phyloP scores from a whole-genome alignment of 2,329 filamentous ascomycete genomes.

The Fusarium poae region DNA sequence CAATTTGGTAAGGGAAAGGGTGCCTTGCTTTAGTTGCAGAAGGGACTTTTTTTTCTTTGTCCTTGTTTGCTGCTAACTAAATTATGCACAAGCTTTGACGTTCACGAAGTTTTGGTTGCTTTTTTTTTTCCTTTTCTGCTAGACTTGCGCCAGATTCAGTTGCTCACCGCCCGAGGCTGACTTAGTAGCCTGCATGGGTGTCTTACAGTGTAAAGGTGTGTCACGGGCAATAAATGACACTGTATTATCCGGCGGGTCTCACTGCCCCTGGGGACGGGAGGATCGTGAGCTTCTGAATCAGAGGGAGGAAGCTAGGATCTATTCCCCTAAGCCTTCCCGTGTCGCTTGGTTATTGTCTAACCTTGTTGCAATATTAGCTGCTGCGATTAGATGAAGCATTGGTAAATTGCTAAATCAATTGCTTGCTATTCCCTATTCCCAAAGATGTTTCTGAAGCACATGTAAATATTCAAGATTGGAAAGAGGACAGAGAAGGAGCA shows the following conservation, averaged over 20 bases:
- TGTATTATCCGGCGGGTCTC: background rate
- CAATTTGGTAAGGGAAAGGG: background rate
- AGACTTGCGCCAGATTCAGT: constrained; percentile 41
- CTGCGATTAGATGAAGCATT: background rate
- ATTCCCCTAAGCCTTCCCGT: background rate
- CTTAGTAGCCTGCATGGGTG: constrained; percentile 4
- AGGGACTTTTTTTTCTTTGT: constrained; percentile 21
- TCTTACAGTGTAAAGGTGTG: background rate
- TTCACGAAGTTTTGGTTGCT: constrained; percentile 40
- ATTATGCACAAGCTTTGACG: constrained; percentile 27
- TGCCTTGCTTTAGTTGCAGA: constrained; percentile 20
- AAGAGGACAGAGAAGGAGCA: background rate
- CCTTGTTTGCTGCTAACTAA: constrained; percentile 30
- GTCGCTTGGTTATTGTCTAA: background rate
- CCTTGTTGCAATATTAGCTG: background rate
- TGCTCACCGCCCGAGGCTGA: constrained; percentile 48
- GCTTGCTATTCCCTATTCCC: background rate
- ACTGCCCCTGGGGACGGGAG: background rate
- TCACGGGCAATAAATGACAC: fast-evolving
- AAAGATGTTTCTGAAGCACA: background rate
- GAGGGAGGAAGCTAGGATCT: constrained; percentile 6
- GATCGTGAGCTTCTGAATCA: background rate
- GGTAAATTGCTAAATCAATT: background rate
- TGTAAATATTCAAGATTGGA: background rate
- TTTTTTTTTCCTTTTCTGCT: constrained; percentile 37